Conservation (phyloP, 148 eudicot species). For the Pharnaceum exiguum region DNA sequence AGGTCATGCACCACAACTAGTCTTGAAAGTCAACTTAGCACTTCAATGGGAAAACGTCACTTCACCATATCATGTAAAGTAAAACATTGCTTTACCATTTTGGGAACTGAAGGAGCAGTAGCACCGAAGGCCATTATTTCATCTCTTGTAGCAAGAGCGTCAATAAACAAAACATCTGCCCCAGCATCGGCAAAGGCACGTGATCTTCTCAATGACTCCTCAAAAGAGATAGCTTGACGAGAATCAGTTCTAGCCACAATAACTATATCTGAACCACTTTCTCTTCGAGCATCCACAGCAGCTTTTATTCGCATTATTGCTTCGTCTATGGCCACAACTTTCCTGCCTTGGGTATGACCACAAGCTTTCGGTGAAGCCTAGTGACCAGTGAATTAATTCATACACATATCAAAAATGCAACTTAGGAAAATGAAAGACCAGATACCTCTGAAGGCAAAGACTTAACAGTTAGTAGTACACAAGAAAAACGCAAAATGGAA, state of each 20-base stretch:
- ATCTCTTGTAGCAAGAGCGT: slow-evolving; percentile 81
- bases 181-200: slow-evolving; percentile 90
- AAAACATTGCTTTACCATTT: slow-evolving; percentile 51
- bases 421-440: no score
- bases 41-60: no score
- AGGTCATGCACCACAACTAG: no score
- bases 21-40: no score
- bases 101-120: slow-evolving; percentile 61
- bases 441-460: no score
- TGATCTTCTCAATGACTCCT: slow-evolving; percentile 80
- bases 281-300: slow-evolving; percentile 89
- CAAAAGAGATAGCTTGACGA: slow-evolving; percentile 88
- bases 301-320: slow-evolving; percentile 90
- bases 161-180: slow-evolving; percentile 88
- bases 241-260: slow-evolving; percentile 95
- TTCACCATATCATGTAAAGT: background rate
- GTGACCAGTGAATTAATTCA: slow-evolving; percentile 9
- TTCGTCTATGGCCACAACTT: slow-evolving; percentile 86
- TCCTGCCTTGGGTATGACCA: slow-evolving; percentile 92
- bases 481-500: no score
- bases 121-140: slow-evolving; percentile 84
- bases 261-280: slow-evolving; percentile 87
- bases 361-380: slow-evolving; percentile 99
- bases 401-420: no score
- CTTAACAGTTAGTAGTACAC: no score